Base-by-base conservation (phyloP, 139 green algal species). In the Chlorella sorokiniana region DNA sequence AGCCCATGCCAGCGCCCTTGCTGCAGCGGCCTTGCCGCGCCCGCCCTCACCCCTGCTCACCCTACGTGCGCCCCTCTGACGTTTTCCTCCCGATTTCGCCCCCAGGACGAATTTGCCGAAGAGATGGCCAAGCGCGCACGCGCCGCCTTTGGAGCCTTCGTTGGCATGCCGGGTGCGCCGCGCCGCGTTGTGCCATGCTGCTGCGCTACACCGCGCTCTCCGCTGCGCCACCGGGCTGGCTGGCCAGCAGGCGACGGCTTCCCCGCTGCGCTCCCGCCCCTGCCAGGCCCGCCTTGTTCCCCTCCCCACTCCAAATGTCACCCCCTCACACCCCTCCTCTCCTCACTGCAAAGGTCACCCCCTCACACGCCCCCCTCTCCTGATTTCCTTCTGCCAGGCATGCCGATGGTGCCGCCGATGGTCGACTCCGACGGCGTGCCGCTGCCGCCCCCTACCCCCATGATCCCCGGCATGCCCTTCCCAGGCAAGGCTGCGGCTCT, bases 71-170 rank as follows among this genome's bases (percentile, higher is more conserved):
- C 22, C 4, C 29, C 61, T 27, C 27, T n/a, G 16, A 9, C 4
- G 3, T n/a, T 69, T n/a, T n/a, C n/a, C n/a, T n/a, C n/a, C n/a
- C n/a, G n/a, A n/a, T n/a, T n/a, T n/a, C n/a, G n/a, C n/a, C n/a
- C n/a, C 45, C 78, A 83, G 79, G 79, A 84, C 52, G 79, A 84
- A 7, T 79, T 69, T 64, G 79, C 79, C 8, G 79, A 84, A 31
- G 79, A 84, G 69, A 78, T 84, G 79, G 79, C 79, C 38, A 78
- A 79, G 69, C 68, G 79, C 1, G 79, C 69, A 7, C 52, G 69
- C 9, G 79, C 52, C n/a, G 56, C 52, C 40, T 84, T 45, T 52
- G 54, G 79, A 10, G 63, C 52, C 16, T 84, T 71, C 44, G 38
- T 75, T 7, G 79, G 78, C 65, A 35, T 76, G 48, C 74, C 75